Percentiles rank a stretch among this genome's conserved stretches.
These are phyloP conservation scores for Raddia guianensis DNA, from an alignment of 176 grass and related monocot species.

Conservation along the genomic window DNA sequence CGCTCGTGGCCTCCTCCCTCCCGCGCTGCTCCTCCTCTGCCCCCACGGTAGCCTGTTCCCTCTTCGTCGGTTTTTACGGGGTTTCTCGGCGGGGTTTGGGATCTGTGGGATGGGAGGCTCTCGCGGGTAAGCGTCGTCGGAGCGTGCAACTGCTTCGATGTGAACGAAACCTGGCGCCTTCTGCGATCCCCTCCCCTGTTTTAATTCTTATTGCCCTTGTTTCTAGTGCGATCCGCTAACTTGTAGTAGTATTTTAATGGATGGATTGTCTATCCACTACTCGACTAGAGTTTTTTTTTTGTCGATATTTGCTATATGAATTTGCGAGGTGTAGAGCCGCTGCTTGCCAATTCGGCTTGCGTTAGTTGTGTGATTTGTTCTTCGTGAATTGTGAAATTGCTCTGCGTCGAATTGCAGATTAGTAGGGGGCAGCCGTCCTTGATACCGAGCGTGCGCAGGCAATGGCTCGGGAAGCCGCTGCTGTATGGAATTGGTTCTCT, in stretches of 20 bases:
- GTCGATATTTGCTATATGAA: background rate
- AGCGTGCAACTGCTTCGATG: slow-evolving; percentile 26
- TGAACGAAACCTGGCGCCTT: slow-evolving; percentile 8
- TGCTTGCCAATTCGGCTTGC: background rate
- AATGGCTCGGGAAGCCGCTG: slow-evolving; percentile 82
- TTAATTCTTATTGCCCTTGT: background rate
- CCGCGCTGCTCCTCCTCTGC: slow-evolving; percentile 81
- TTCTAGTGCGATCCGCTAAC: background rate
- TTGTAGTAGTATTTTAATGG: too few species aligned
- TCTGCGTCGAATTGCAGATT: slow-evolving; percentile 51
- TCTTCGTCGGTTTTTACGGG: background rate
- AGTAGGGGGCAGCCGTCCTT: slow-evolving; percentile 63
- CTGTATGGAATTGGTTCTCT: slow-evolving; percentile 73
- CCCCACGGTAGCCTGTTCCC: slow-evolving; percentile 57
- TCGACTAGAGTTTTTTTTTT: too few species aligned
- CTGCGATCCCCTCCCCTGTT: slow-evolving; percentile 11
- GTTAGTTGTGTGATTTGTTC: background rate
- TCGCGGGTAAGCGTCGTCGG: background rate
- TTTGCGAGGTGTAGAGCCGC: background rate
- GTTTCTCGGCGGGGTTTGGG: background rate
- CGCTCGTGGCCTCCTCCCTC: slow-evolving; percentile 71
- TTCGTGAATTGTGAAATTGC: background rate
- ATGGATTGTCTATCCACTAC: too few species aligned
- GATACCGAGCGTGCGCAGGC: slow-evolving; percentile 71
- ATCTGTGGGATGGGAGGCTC: slow-evolving; percentile 24